Conservation (phyloP, 306 rosid species). For the Trifolium fragiferum region DNA sequence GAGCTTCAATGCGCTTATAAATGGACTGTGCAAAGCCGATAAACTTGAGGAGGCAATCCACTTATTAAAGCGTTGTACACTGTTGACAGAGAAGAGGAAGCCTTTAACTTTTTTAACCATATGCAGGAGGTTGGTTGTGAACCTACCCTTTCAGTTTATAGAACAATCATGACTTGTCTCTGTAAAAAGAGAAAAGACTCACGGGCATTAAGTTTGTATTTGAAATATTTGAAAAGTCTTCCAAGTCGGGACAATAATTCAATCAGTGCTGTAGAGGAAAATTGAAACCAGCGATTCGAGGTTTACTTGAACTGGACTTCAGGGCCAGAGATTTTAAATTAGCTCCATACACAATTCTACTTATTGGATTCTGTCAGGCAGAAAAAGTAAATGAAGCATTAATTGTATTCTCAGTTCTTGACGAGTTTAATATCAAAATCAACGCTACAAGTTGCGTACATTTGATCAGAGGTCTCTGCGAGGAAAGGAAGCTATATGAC, state of each 20-base stretch:
- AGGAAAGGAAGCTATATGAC: slow-evolving; percentile 46
- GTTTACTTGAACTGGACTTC: slow-evolving; percentile 66
- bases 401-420: slow-evolving; percentile 61
- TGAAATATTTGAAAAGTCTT: slow-evolving; percentile 58
- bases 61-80: slow-evolving; percentile 75
- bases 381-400: slow-evolving; percentile 59
- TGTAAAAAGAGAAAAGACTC: slow-evolving; percentile 58
- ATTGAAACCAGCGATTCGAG: slow-evolving; percentile 57
- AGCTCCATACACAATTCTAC: slow-evolving; percentile 80
- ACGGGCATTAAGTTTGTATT: slow-evolving; percentile 64
- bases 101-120: slow-evolving; percentile 54
- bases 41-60: slow-evolving; percentile 62
- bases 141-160: slow-evolving; percentile 55
- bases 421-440: slow-evolving; percentile 56
- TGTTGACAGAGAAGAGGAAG: slow-evolving; percentile 65
- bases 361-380: slow-evolving; percentile 77
- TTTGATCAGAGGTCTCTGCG: slow-evolving; percentile 68
- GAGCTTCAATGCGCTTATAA: slow-evolving; percentile 80
- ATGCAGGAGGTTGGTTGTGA: slow-evolving; percentile 61
- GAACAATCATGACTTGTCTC: slow-evolving; percentile 73
- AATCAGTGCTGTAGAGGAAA: slow-evolving; percentile 50
- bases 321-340: slow-evolving; percentile 56
- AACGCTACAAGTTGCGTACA: slow-evolving; percentile 76
- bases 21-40: slow-evolving; percentile 78
- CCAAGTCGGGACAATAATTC: slow-evolving; percentile 50